These are phyloP conservation scores for Microcera coccophila DNA, from an alignment of 2,329 filamentous ascomycete species.

Conservation along the genomic window DNA sequence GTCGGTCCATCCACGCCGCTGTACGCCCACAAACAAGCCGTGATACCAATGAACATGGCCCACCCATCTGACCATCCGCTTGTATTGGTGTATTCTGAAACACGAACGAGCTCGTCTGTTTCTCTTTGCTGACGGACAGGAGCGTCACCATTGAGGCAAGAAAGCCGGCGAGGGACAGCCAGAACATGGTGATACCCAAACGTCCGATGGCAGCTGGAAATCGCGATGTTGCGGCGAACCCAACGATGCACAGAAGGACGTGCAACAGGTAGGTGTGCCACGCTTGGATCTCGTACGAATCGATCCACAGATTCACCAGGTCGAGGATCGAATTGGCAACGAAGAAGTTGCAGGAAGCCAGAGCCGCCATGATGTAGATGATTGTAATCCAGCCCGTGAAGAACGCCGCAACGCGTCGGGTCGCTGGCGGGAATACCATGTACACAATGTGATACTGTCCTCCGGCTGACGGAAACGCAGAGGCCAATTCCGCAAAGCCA, in stretches of 20 bases:
- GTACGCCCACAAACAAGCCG: slow-evolving; percentile 23
- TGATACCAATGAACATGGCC: slow-evolving; percentile 22
- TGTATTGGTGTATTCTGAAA: slow-evolving; percentile 22
- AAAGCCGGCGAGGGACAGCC: slow-evolving; percentile 21
- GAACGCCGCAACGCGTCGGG: slow-evolving; percentile 21
- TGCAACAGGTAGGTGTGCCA: slow-evolving; percentile 27
- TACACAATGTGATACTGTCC: slow-evolving; percentile 28
- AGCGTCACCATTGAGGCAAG: slow-evolving; percentile 21
- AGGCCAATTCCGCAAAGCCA: slow-evolving; percentile 25
- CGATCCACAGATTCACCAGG: slow-evolving; percentile 18
- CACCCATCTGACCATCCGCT: slow-evolving; percentile 26
- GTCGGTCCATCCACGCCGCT: slow-evolving; percentile 21
- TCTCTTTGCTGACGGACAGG: slow-evolving; percentile 15
- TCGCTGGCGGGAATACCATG: slow-evolving; percentile 22
- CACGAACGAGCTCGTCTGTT: slow-evolving; percentile 15
- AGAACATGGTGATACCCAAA: slow-evolving; percentile 20
- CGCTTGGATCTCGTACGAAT: slow-evolving; percentile 15
- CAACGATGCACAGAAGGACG: slow-evolving; percentile 22
- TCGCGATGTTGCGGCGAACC: slow-evolving; percentile 14
- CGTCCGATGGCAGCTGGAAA: slow-evolving; percentile 23
- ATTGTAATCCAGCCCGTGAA: slow-evolving; percentile 24
- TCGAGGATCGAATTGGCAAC: slow-evolving; percentile 22
- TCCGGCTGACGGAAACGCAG: slow-evolving; percentile 23
- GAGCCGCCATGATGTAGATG: slow-evolving; percentile 25
- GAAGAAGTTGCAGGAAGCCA: slow-evolving; percentile 26